These are phyloP conservation scores for Albugo laibachii DNA, from an alignment of 352 stramenopile species.

Conservation along the genomic window DNA sequence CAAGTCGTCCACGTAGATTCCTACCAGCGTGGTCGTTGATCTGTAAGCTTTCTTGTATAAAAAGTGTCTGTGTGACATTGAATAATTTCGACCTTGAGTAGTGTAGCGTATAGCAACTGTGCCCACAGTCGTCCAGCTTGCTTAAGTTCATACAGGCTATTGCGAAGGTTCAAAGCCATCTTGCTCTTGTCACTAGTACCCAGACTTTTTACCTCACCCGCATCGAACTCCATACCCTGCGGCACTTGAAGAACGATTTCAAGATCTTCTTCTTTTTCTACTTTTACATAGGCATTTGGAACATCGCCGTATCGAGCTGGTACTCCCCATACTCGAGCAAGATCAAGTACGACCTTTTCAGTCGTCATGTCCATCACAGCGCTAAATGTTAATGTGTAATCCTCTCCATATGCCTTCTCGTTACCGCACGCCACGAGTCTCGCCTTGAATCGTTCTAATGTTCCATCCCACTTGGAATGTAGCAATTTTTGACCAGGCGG, in stretches of 20 bases:
- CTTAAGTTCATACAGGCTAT: constrained; percentile 14
- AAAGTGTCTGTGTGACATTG: no score
- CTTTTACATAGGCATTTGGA: constrained; percentile 16
- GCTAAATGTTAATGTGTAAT: constrained; percentile 9
- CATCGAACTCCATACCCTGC: constrained; percentile 4
- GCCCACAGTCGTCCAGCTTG: constrained; percentile 15
- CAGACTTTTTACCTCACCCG: constrained; percentile 3
- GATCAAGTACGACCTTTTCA: constrained; percentile 7
- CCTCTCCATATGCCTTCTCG: constrained; percentile 6
- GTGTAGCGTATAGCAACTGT: no score
- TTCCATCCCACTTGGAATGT: constrained; percentile 9
- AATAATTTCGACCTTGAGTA: no score
- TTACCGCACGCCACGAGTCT: constrained; percentile 9
- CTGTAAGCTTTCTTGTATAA: no score
- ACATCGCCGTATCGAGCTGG: constrained; percentile 12
- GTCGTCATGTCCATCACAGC: constrained; percentile 14
- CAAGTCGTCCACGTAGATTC: no score
- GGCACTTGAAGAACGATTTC: constrained; percentile 10
- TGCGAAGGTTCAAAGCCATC: constrained; percentile 5
- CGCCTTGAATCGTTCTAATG: constrained; percentile 8
- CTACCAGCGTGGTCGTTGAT: no score
- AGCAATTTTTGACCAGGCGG: not conserved
- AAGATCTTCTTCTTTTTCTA: constrained; percentile 2
- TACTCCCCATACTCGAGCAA: constrained; percentile 7
- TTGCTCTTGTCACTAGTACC: constrained; percentile 4